Base-by-base conservation (phyloP, 2,329 filamentous ascomycete genomes). In the Fusarium algeriense region DNA sequence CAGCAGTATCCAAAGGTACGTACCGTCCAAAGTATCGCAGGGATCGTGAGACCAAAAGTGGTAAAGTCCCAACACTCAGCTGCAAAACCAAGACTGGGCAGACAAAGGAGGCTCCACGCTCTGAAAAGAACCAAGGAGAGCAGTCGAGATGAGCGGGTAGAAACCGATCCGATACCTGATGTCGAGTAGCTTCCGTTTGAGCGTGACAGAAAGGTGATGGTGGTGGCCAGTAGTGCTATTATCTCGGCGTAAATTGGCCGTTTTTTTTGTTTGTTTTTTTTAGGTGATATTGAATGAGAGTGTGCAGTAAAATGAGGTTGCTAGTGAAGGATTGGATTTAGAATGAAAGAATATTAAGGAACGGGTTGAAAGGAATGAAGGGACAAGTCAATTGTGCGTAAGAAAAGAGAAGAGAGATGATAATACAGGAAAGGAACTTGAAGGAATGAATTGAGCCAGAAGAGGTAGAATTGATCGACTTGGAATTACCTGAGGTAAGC, bases 401-500 rank as follows among this genome's bases (percentile, higher is more conserved):
- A n/a, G 30, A 23, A 26, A 23, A 8, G 35, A 26, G 34, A 61
- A 28, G 48, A 49, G 54, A 69, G 34, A 62, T 57, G 60, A 57
- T 38, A 49, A 46, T 52, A 26, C 34, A 69, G 26, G 58, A 69
- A 32, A 72, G 46, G 69, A 67, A 62, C 59, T 65, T 44, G 45
- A 53, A 45, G 53, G 59, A 52, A 62, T 72, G 69, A 50, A 65
- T 52, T 46, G 54, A 60, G 38, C 38, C 60, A 54, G 55, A 61
- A 62, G 49, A 72, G 43, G n/a, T 17, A 60, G 50, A 71, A 59
- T 17, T 72, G 69, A 72, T 73, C 59, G 53, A 67, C 69, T 54
- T 60, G 53, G 52, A 35, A 71, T 60, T 71, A 46, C 50, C 69
- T 71, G 69, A 71, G 54, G 69, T 72, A 73, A 72, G 69, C 69